A percentile compares a stretch with the other conserved stretches of the same genome.
Conservation (phyloP, 768 basidiomycete species). For the Suillus spraguei region DNA sequence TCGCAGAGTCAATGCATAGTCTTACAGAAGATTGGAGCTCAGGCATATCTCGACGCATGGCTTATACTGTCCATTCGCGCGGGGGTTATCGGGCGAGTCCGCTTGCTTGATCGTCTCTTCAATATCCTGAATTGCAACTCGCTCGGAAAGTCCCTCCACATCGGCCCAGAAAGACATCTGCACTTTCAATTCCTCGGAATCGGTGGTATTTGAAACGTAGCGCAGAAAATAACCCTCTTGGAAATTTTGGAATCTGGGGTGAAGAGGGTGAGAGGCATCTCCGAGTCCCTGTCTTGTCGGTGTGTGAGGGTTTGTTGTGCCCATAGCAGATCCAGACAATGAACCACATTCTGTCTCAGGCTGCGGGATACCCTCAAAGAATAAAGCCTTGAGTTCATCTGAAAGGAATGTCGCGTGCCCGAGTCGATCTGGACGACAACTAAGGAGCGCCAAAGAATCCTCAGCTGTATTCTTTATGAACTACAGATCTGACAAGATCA, state of each 20-base stretch:
- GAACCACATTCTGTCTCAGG: slow-evolving; percentile 12
- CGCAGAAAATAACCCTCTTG: slow-evolving; percentile 26
- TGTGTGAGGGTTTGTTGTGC: not conserved
- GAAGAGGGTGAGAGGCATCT: slow-evolving; percentile 24
- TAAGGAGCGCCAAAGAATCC: slow-evolving; percentile 65
- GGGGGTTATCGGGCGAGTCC: not conserved
- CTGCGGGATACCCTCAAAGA: slow-evolving; percentile 39
- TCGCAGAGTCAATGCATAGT: slow-evolving; percentile 8
- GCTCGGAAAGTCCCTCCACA: slow-evolving; percentile 22
- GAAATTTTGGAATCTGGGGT: slow-evolving; percentile 24
- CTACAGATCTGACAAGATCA: slow-evolving; percentile 34
- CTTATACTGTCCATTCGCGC: slow-evolving; percentile 36
- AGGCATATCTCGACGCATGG: slow-evolving; percentile 81
- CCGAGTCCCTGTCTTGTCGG: slow-evolving; percentile 10
- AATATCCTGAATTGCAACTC: slow-evolving; percentile 26
- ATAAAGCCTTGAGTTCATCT: slow-evolving; percentile 56
- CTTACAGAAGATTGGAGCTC: slow-evolving; percentile 75
- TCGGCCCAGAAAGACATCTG: slow-evolving; percentile 13
- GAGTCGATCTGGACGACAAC: slow-evolving; percentile 64
- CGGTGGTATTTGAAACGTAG: slow-evolving; percentile 23
- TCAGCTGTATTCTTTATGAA: slow-evolving; percentile 47
- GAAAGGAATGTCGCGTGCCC: slow-evolving; percentile 84
- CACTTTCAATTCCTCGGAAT: slow-evolving; percentile 13
- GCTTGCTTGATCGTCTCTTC: slow-evolving; percentile 16
- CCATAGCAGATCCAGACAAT: not conserved